Evolutionary conservation across 768 basidiomycete genomes (phyloP).

Genomic region (Amanita inopinata): DNA sequence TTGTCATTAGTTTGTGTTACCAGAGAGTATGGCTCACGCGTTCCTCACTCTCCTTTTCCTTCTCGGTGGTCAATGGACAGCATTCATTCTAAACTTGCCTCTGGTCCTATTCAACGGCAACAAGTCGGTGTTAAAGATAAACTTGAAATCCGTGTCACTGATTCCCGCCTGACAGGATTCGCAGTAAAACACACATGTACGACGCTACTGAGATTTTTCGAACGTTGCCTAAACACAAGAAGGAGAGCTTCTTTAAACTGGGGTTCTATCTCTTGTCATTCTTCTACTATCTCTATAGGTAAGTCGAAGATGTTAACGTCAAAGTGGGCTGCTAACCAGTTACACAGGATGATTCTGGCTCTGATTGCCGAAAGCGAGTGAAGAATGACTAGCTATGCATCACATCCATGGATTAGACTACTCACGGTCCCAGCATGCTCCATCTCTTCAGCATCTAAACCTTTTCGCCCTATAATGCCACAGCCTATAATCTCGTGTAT

Average conservation of each 20-base stretch:
- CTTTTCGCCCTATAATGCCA: neutral
- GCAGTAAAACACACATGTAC: slow-evolving; percentile 94
- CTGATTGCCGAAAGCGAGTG: slow-evolving; percentile 74
- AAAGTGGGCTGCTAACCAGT: no score
- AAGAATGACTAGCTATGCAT: slow-evolving; percentile 5
- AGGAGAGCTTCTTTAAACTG: slow-evolving; percentile 91
- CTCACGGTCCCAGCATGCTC: neutral
- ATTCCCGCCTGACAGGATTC: slow-evolving; percentile 47
- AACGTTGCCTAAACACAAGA: slow-evolving; percentile 88
- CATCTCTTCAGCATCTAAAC: slow-evolving; percentile 3
- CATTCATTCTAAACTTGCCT: slow-evolving; percentile 85
- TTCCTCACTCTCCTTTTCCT: slow-evolving; percentile 87
- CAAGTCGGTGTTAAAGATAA: slow-evolving; percentile 59
- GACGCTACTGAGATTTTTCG: slow-evolving; percentile 99
- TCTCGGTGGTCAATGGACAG: slow-evolving; percentile 91
- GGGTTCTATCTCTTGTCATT: slow-evolving; percentile 89
- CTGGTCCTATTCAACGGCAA: slow-evolving; percentile 86
- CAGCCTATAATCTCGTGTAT: slow-evolving; percentile 3
- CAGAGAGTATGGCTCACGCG: slow-evolving; percentile 93
- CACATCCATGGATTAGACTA: neutral
- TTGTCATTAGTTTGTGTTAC: slow-evolving; percentile 78
- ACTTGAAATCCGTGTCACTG: slow-evolving; percentile 1
- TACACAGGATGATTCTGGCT: slow-evolving; percentile 72
- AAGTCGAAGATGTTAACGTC: slow-evolving; percentile 24
- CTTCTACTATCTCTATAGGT: slow-evolving; percentile 90